Conservation (phyloP, 192 early-diverging fungal species). For the Entomortierella parvispora region DNA sequence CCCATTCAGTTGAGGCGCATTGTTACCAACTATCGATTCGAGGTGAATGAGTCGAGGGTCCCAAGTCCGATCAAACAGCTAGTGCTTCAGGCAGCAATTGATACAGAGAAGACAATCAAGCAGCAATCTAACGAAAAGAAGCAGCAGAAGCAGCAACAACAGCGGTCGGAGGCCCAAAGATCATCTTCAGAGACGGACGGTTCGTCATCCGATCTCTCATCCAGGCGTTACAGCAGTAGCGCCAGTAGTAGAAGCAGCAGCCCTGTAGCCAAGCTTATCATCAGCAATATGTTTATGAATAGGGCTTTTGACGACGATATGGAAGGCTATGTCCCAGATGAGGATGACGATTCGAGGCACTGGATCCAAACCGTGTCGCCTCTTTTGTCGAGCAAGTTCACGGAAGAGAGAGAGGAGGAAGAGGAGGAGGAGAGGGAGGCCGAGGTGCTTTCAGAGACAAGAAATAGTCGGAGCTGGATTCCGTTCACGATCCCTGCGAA, state of each 20-base stretch:
- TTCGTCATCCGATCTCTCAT: not conserved
- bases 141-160: not conserved
- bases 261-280: not conserved
- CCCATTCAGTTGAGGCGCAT: slow-evolving; percentile 75
- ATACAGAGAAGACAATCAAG: slow-evolving; percentile 59
- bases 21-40: slow-evolving; percentile 87
- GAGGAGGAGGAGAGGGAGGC: slow-evolving; percentile 1
- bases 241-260: not conserved
- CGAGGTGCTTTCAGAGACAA: slow-evolving; percentile 8
- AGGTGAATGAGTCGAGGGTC: slow-evolving; percentile 82
- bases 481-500: slow-evolving; percentile 21
- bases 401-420: not conserved
- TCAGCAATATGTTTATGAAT: not conserved
- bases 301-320: too few relatives aligned
- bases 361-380: too few relatives aligned
- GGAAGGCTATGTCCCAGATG: too few relatives aligned
- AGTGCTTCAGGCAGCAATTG: slow-evolving; percentile 73
- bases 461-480: slow-evolving; percentile 22
- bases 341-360: too few relatives aligned
- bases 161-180: not conserved
- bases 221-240: not conserved
- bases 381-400: too few relatives aligned
- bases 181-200: not conserved
- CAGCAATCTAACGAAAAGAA: slow-evolving; percentile 11
- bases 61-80: slow-evolving; percentile 79